These are phyloP conservation scores for Exophiala spinifera DNA, from an alignment of 2,329 filamentous ascomycete species.

Conservation along the genomic window DNA sequence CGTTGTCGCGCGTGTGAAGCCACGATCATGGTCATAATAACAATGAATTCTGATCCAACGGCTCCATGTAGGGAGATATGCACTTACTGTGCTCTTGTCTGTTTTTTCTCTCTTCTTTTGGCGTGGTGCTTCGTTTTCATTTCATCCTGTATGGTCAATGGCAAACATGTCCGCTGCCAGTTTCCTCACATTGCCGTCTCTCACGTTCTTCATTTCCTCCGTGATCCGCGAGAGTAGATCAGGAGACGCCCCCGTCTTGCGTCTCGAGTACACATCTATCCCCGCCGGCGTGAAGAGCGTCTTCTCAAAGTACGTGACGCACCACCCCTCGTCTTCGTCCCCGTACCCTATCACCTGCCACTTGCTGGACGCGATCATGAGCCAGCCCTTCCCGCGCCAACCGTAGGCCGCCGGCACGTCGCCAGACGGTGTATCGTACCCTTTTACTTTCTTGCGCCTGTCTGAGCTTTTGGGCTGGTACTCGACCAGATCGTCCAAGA, in stretches of 20 bases:
- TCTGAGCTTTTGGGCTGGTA: constrained; percentile 58
- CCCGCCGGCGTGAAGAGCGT: constrained; percentile 81
- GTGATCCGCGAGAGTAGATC: constrained; percentile 58
- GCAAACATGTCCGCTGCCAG: constrained; percentile 52
- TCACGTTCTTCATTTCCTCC: constrained; percentile 51
- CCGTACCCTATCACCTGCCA: constrained; percentile 84
- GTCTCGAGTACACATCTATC: constrained; percentile 71
- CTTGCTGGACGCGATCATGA: constrained; percentile 68
- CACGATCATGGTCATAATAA: no score
- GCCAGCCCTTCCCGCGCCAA: constrained; percentile 74
- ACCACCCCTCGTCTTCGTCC: constrained; percentile 53
- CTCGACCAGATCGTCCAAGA: constrained; percentile 68
- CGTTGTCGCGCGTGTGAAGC: constrained; percentile 11
- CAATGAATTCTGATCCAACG: no score
- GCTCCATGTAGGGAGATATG: no score
- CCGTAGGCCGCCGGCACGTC: constrained; percentile 53
- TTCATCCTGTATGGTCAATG: constrained; percentile 39
- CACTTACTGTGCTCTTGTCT: no score
- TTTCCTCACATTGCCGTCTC: constrained; percentile 51
- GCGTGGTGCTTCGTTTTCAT: no score
- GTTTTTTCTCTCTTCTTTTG: constrained; percentile 10
- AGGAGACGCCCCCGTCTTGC: constrained; percentile 57
- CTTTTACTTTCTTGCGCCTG: constrained; percentile 60
- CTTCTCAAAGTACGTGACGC: constrained; percentile 79
- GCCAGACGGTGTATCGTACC: constrained; percentile 57